Percentiles rank a stretch among this genome's conserved stretches.
These are phyloP conservation scores for Oryza nivara DNA, from an alignment of 176 grass and related monocot species.

Conservation along the genomic window DNA sequence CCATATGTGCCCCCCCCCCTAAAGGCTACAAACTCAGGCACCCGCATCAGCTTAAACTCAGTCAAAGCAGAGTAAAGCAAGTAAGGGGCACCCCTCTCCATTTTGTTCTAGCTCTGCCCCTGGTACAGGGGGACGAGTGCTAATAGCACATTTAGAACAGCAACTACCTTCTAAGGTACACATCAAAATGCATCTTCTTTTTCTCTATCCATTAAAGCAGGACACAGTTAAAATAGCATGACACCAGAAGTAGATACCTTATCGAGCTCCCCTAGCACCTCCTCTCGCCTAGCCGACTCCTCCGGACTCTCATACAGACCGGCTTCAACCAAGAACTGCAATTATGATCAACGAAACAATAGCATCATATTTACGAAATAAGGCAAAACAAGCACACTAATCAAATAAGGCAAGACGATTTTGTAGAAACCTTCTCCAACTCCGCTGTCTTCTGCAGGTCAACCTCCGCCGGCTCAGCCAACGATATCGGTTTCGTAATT, in stretches of 20 bases:
- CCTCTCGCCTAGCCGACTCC: conserved; percentile 63
- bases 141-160: not conserved
- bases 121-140: not conserved
- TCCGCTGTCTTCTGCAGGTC: conserved; percentile 67
- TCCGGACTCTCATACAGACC: conserved; percentile 66
- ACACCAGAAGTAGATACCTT: conserved; percentile 43
- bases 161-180: not conserved
- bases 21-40: too few species aligned
- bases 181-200: not conserved
- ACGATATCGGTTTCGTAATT: conserved; percentile 72
- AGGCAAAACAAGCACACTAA: not conserved
- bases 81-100: too few species aligned
- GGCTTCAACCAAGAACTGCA: conserved; percentile 71
- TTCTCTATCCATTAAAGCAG: not conserved
- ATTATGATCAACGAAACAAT: not conserved
- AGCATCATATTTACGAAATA: not conserved
- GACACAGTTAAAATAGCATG: too few species aligned
- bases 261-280: conserved; percentile 78
- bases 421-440: conserved; percentile 54
- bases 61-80: too few species aligned
- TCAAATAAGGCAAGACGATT: not conserved
- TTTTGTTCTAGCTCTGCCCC: too few species aligned
- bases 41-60: too few species aligned
- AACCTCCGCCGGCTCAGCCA: conserved; percentile 57
- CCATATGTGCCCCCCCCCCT: too few species aligned